These are phyloP conservation scores for Camellia oleifera DNA, from an alignment of 179 eudicot species.

Conservation along the genomic window DNA sequence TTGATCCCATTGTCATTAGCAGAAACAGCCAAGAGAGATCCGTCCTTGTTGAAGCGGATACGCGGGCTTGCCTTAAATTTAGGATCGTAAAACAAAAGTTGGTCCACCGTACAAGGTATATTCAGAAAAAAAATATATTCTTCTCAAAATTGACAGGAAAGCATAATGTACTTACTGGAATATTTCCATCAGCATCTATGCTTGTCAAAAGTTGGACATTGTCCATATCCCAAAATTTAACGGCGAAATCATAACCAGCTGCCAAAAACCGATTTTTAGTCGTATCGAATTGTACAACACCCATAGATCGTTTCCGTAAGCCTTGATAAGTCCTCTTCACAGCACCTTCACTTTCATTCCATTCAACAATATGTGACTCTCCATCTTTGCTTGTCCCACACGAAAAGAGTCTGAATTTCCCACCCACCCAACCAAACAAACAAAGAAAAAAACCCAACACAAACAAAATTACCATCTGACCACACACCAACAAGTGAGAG, in stretches of 20 bases:
- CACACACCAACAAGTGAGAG: neutral
- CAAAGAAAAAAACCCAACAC: neutral
- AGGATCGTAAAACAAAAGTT: slow-evolving; percentile 1
- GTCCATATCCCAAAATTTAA: slow-evolving; percentile 98
- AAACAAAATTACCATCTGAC: slow-evolving; percentile 11
- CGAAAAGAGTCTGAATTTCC: slow-evolving; percentile 64
- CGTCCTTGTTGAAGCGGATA: slow-evolving; percentile 91
- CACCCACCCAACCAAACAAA: neutral
- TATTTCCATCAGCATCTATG: slow-evolving; percentile 89
- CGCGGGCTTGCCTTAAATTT: slow-evolving; percentile 75
- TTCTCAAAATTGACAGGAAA: neutral
- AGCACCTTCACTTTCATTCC: slow-evolving; percentile 99
- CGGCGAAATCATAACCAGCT: slow-evolving; percentile 83
- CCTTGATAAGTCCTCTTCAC: slow-evolving; percentile 89
- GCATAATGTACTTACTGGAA: slow-evolving; percentile 53
- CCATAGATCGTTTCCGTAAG: slow-evolving; percentile 68
- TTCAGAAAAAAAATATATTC: neutral
- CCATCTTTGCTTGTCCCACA: slow-evolving; percentile 98
- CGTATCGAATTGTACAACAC: slow-evolving; percentile 89
- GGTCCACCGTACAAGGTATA: neutral
- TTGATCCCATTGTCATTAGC: slow-evolving; percentile 87
- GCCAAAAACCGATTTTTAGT: slow-evolving; percentile 87
- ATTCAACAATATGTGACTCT: slow-evolving; percentile 89
- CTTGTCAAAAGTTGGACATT: slow-evolving; percentile 68
- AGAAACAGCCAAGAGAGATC: slow-evolving; percentile 81